Conservation (phyloP, 192 early-diverging fungal species). For the Coemansia sp. region DNA sequence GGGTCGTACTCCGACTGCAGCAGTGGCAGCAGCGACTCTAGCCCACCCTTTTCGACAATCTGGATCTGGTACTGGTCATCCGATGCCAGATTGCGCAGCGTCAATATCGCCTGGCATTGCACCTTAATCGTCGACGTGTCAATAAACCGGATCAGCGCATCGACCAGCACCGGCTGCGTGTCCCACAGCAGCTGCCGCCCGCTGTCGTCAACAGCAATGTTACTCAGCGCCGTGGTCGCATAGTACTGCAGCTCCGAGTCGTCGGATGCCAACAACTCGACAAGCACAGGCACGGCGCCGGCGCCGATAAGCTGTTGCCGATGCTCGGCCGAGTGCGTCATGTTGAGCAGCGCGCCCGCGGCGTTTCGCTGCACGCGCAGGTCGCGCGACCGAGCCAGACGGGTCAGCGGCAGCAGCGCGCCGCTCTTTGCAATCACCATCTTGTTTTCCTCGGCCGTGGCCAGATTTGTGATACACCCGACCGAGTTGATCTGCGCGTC, state of each 20-base stretch:
- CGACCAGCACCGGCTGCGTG: constrained; percentile 69
- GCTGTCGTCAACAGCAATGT: constrained; percentile 78
- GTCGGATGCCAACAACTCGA: constrained; percentile 66
- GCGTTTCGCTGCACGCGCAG: constrained; percentile 86
- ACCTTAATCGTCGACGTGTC: constrained; percentile 76
- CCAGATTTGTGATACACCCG: constrained; percentile 90
- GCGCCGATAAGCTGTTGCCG: constrained; percentile 77
- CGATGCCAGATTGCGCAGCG: constrained; percentile 77
- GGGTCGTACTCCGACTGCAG: constrained; percentile 71
- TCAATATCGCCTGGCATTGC: constrained; percentile 83
- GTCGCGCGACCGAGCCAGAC: constrained; percentile 74
- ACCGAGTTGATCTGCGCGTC: constrained; percentile 94
- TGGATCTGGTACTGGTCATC: constrained; percentile 79
- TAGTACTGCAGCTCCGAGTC: constrained; percentile 90
- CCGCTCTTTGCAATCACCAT: constrained; percentile 81
- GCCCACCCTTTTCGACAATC: constrained; percentile 72
- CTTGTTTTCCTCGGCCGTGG: constrained; percentile 86
- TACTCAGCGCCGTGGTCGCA: constrained; percentile 81
- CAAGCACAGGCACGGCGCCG: constrained; percentile 77
- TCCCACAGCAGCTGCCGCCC: constrained; percentile 65
- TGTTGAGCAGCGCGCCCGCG: constrained; percentile 85
- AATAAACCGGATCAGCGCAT: constrained; percentile 71
- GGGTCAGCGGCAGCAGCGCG: constrained; percentile 66
- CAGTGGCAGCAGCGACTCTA: constrained; percentile 68
- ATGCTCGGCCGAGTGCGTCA: constrained; percentile 86